A percentile compares a stretch with the other conserved stretches of the same genome.
These are phyloP conservation scores for Inga oerstediana DNA, from an alignment of 306 rosid genomes.

Conservation along the genomic window DNA sequence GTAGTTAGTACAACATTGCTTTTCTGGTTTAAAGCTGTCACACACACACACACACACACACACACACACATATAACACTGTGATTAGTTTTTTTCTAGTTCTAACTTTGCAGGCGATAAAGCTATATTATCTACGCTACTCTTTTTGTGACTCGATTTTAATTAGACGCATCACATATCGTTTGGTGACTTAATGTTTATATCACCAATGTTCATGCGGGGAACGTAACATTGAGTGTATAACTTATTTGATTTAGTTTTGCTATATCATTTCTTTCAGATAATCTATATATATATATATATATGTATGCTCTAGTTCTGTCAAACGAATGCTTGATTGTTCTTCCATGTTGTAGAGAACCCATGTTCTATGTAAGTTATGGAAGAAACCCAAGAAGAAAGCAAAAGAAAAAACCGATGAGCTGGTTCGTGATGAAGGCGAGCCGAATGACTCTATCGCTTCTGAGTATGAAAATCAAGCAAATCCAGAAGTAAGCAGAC, in stretches of 20 bases:
- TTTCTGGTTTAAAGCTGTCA: background rate
- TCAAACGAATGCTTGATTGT: background rate
- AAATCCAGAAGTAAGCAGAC: constrained; percentile 41
- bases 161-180: background rate
- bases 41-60: no score
- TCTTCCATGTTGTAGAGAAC: constrained; percentile 30
- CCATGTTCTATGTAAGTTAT: constrained; percentile 50
- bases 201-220: no score
- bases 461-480: constrained; percentile 8
- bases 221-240: no score
- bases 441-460: constrained; percentile 6
- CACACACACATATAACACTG: no score
- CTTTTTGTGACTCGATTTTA: background rate
- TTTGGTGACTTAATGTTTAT: background rate
- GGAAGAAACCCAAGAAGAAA: constrained; percentile 30
- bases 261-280: no score
- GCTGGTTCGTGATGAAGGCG: constrained; percentile 4
- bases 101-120: background rate
- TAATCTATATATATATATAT: no score
- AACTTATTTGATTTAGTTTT: no score
- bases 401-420: background rate
- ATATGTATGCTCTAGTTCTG: background rate
- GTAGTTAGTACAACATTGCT: no score
- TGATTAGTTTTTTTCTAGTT: background rate
- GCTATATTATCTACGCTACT: background rate